These are phyloP conservation scores for Aspergillus fumigatiaffinis DNA, from an alignment of 2,329 filamentous ascomycete genomes.

Conservation along the genomic window DNA sequence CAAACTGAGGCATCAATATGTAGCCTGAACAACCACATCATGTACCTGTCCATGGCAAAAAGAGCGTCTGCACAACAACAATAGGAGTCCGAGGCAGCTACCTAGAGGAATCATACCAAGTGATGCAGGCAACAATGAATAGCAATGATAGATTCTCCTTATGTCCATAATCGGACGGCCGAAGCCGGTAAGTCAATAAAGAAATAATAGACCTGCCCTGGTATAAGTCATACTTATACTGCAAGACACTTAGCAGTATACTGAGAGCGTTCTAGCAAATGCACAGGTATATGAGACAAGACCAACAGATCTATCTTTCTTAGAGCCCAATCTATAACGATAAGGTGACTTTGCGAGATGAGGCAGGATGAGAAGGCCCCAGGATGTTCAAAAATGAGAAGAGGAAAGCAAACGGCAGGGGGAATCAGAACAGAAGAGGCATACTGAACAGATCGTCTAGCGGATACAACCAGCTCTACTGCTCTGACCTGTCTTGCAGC, in stretches of 20 bases:
- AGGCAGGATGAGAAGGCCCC: not conserved
- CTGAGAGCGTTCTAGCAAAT: not conserved
- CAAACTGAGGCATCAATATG: not conserved
- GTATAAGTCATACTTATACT: not conserved
- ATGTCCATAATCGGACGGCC: not conserved
- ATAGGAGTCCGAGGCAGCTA: not conserved
- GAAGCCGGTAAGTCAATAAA: not conserved
- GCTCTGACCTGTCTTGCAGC: constrained; percentile 42
- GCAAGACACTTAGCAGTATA: not conserved
- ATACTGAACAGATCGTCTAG: not conserved
- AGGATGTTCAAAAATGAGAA: not conserved
- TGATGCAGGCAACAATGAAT: not conserved
- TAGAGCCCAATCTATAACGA: not conserved
- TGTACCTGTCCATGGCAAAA: not conserved
- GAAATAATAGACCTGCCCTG: not conserved
- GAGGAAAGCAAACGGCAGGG: not conserved
- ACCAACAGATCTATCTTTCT: not conserved
- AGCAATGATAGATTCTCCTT: not conserved
- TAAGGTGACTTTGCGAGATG: not conserved
- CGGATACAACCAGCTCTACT: constrained; percentile 18
- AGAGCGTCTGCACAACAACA: not conserved
- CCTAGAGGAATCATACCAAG: not conserved
- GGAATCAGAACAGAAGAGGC: not conserved
- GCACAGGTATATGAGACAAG: not conserved
- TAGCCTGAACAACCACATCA: not conserved